phyloP scores from a whole-genome alignment of 306 rosid species.

The Luffa acutangula region DNA sequence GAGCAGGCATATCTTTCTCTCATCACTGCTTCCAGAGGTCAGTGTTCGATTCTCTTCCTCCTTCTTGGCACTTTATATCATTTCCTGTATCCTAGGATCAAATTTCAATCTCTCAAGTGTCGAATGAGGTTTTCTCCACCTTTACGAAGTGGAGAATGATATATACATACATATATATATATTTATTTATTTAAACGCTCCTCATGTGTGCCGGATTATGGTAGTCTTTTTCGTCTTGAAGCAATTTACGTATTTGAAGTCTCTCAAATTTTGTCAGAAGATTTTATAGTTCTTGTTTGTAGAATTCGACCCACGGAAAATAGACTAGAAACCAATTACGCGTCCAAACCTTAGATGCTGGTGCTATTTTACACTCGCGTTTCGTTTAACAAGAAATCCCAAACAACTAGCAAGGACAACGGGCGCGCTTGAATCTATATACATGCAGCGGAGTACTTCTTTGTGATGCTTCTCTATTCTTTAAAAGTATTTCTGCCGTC shows the following conservation, averaged over 20 bases:
- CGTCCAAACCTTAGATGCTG: neutral
- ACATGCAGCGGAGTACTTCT: neutral
- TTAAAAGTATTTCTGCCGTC: neutral
- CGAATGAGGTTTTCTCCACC: neutral
- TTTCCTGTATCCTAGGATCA: neutral
- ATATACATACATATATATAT: no score
- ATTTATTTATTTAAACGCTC: neutral
- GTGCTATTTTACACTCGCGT: neutral
- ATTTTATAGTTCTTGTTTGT: neutral
- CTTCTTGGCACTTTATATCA: neutral
- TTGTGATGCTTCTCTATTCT: neutral
- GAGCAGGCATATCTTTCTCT: slow-evolving; percentile 50
- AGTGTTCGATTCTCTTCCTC: slow-evolving; percentile 8
- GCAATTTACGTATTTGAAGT: neutral
- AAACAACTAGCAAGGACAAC: neutral
- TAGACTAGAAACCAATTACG: neutral
- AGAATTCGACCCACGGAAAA: neutral
- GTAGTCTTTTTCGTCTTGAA: neutral
- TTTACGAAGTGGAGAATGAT: neutral
- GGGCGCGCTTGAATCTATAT: neutral
- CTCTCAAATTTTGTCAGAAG: neutral
- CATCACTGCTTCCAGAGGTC: slow-evolving; percentile 46
- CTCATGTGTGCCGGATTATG: neutral
- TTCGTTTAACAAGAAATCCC: neutral
- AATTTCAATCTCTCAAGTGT: neutral